Conservation (phyloP, 345 rosid genomes). For the Aethionema arabicum region DNA sequence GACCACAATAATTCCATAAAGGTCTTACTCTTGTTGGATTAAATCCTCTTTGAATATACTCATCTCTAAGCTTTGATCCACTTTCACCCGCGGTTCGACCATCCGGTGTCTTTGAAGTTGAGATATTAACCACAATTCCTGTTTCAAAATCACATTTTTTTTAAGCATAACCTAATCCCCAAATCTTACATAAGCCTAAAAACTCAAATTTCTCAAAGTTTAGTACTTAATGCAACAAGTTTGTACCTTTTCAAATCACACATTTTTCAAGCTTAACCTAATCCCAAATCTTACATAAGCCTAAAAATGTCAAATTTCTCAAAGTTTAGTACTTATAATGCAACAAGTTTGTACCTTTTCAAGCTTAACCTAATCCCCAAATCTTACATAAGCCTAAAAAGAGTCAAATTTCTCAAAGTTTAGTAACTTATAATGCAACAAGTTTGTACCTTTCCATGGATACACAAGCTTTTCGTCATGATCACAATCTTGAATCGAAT, state of each 20-base stretch:
- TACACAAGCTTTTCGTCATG: constrained; percentile 73
- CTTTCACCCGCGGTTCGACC: constrained; percentile 80
- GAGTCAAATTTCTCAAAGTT: neutral
- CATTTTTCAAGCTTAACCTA: too few species aligned
- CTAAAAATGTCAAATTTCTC: constrained; percentile 6
- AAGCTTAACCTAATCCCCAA: neutral
- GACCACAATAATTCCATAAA: constrained; percentile 75
- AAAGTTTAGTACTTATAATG: neutral
- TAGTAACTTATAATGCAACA: neutral
- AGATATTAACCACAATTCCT: constrained; percentile 82
- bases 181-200: constrained; percentile 1
- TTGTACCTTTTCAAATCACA: constrained; percentile 60
- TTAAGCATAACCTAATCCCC: neutral
- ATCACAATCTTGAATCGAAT: constrained; percentile 47
- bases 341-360: neutral
- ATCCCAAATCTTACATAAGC: neutral
- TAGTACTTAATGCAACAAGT: neutral
- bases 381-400: constrained; percentile 6
- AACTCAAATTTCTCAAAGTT: neutral
- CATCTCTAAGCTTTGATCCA: constrained; percentile 91
- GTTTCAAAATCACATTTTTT: neutral
- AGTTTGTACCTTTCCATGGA: constrained; percentile 66
- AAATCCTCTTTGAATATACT: constrained; percentile 74
- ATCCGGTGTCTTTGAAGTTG: constrained; percentile 55
- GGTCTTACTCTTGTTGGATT: constrained; percentile 82